phyloP scores from a whole-genome alignment of 306 rosid species.

The Vigna nakashimae region DNA sequence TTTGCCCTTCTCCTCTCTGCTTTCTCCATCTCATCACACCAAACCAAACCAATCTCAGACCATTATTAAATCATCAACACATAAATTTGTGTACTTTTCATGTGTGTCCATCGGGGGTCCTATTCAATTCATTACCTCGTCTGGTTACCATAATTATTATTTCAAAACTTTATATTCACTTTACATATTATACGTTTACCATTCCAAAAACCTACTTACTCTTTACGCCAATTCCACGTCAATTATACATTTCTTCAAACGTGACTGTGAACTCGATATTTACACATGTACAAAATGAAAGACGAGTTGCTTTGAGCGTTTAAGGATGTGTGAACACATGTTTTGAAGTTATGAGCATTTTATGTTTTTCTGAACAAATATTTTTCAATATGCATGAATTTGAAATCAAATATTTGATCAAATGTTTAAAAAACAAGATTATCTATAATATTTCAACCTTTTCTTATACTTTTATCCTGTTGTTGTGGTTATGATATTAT shows the following conservation, averaged over 20 bases:
- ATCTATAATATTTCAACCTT: too few relatives aligned
- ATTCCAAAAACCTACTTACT: neutral
- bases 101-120: conserved; percentile 35
- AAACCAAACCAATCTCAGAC: conserved; percentile 1
- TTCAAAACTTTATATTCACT: neutral
- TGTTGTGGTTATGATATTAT: too few relatives aligned
- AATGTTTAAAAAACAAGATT: too few relatives aligned
- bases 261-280: neutral
- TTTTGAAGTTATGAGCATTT: too few relatives aligned
- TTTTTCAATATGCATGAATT: too few relatives aligned
- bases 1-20: conserved; percentile 4
- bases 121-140: conserved; percentile 20
- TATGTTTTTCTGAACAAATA: too few relatives aligned
- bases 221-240: neutral
- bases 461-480: too few relatives aligned
- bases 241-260: conserved; percentile 1
- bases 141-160: conserved; percentile 2
- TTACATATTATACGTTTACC: neutral
- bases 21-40: conserved; percentile 46
- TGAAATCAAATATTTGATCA: too few relatives aligned
- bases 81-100: conserved; percentile 22
- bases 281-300: neutral
- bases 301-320: neutral
- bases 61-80: conserved; percentile 32
- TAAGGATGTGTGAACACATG: too few relatives aligned